Evolutionary conservation across 257 asterid genomes (phyloP).

Genomic region (Primulina eburnea): DNA sequence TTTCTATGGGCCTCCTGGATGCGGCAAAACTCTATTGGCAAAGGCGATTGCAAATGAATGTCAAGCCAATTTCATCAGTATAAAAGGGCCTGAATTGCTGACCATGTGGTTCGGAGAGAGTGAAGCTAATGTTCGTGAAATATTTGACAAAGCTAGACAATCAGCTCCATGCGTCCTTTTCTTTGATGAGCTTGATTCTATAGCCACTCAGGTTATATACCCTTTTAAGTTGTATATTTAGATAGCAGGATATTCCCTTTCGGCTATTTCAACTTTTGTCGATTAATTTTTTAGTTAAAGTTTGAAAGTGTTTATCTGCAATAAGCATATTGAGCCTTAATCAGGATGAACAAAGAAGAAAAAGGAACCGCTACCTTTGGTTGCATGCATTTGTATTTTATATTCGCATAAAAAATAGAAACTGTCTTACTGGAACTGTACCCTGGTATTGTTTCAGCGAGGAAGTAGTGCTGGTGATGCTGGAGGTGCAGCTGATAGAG

Average conservation of each 20-base stretch:
- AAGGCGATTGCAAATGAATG: conserved; percentile 72
- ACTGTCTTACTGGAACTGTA: neutral
- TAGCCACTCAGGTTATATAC: conserved; percentile 48
- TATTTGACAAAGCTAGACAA: conserved; percentile 60
- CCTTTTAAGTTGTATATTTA: no score
- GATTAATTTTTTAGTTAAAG: no score
- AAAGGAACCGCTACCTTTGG: neutral
- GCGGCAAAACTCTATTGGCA: conserved; percentile 68
- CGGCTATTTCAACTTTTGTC: neutral
- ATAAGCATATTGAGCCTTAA: neutral
- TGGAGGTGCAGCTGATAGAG: conserved; percentile 66
- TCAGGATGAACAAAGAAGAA: neutral
- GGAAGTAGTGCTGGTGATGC: conserved; percentile 62
- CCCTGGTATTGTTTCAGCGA: conserved; percentile 34
- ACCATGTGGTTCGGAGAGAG: conserved; percentile 80
- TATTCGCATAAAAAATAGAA: neutral
- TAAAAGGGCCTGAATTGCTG: conserved; percentile 65
- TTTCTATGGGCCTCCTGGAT: conserved; percentile 69
- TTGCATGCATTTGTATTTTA: neutral
- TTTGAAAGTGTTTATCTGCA: no score
- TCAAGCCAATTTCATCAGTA: conserved; percentile 62
- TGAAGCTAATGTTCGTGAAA: conserved; percentile 70
- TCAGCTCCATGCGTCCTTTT: conserved; percentile 66
- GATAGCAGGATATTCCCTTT: neutral
- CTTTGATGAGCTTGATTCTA: conserved; percentile 60